A percentile compares a stretch with the other conserved stretches of the same genome.
Evolutionary conservation across 2,329 filamentous ascomycete genomes (phyloP).

Genomic region (Raffaelea arxii): DNA sequence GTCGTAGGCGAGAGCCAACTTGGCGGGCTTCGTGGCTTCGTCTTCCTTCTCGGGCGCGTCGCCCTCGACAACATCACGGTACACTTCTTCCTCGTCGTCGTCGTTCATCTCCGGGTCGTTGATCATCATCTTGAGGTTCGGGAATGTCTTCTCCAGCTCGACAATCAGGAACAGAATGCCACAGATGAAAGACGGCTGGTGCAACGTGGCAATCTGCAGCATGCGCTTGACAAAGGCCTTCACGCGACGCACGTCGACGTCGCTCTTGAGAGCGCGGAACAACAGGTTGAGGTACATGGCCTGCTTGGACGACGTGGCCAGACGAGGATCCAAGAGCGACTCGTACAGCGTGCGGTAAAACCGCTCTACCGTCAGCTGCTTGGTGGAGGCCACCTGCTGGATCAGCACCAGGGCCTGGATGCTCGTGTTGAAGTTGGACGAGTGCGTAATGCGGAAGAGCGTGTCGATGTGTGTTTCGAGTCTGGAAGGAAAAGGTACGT

Average conservation of each 20-base stretch:
- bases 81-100: conserved; percentile 58
- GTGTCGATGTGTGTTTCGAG: conserved; percentile 88
- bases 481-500: conserved; percentile 25
- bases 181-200: conserved; percentile 87
- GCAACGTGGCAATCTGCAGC: conserved; percentile 75
- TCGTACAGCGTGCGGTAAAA: conserved; percentile 97
- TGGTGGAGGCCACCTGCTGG: conserved; percentile 76
- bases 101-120: conserved; percentile 72
- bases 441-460: conserved; percentile 91
- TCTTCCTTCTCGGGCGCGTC: conserved; percentile 48
- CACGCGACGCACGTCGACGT: conserved; percentile 81
- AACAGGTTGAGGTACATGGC: conserved; percentile 89
- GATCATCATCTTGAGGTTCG: conserved; percentile 67
- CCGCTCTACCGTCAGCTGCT: conserved; percentile 74
- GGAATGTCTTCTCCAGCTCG: conserved; percentile 71
- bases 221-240: conserved; percentile 95
- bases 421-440: conserved; percentile 97
- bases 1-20: conserved; percentile 50
- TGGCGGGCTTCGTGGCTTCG: conserved; percentile 12
- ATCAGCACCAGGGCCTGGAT: conserved; percentile 93
- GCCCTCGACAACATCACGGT: conserved; percentile 38
- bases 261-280: conserved; percentile 78
- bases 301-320: conserved; percentile 87
- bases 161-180: conserved; percentile 84
- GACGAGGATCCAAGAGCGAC: conserved; percentile 80